A percentile compares a stretch with the other conserved stretches of the same genome.
Evolutionary conservation across 768 basidiomycete genomes (phyloP).

Genomic region (Brasilioporus rufonigricans): DNA sequence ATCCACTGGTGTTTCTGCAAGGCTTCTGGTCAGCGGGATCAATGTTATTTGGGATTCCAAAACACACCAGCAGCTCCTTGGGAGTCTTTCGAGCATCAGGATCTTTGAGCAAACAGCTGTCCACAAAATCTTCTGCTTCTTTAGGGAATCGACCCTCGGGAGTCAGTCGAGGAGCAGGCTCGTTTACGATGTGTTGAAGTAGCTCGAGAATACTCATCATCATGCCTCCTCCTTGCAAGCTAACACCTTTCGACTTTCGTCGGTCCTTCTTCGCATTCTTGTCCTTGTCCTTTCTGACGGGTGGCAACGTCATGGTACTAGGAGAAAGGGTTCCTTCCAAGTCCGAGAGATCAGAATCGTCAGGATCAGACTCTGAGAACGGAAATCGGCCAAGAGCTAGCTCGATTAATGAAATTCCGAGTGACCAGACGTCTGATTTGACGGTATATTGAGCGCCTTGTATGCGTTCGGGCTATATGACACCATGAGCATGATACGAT

Average conservation of each 20-base stretch:
- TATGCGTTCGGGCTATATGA: constrained; percentile 90
- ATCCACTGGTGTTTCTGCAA: constrained; percentile 74
- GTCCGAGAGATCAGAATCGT: constrained; percentile 76
- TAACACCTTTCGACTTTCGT: constrained; percentile 89
- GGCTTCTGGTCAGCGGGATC: constrained; percentile 8
- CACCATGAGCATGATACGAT: constrained; percentile 14
- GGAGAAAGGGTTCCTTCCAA: constrained; percentile 81
- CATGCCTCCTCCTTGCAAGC: constrained; percentile 90
- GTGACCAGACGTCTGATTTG: constrained; percentile 99
- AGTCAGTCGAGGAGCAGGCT: constrained; percentile 87
- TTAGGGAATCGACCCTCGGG: constrained; percentile 69
- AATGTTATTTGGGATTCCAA: background rate
- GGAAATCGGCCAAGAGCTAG: constrained; percentile 97
- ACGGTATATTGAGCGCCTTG: constrained; percentile 98
- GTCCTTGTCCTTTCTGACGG: constrained; percentile 36
- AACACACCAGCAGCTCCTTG: constrained; percentile 73
- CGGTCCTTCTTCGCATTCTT: constrained; percentile 69
- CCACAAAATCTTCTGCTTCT: constrained; percentile 82
- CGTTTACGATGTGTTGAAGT: constrained; percentile 97
- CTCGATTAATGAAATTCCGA: constrained; percentile 96
- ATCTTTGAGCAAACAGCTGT: constrained; percentile 89
- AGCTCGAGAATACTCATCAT: constrained; percentile 98
- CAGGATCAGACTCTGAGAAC: constrained; percentile 78
- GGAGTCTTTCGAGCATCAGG: constrained; percentile 81
- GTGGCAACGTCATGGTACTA: constrained; percentile 46